phyloP scores from a whole-genome alignment of 2,329 filamentous ascomycete species.

The Trichoderma aggressivum region DNA sequence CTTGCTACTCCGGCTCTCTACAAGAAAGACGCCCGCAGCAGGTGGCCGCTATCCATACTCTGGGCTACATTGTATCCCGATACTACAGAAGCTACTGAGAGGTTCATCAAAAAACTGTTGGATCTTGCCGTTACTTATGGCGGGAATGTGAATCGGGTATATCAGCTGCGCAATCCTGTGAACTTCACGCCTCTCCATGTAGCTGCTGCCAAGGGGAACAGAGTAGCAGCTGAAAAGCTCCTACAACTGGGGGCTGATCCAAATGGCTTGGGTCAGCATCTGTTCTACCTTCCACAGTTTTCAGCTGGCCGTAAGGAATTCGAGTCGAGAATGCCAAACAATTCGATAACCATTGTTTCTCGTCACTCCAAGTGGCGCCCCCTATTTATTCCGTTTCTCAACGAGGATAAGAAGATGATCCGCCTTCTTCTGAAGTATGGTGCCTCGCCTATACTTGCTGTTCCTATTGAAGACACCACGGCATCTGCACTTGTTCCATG shows the following conservation, averaged over 20 bases:
- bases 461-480: background rate
- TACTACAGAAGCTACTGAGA: too few species aligned
- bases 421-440: background rate
- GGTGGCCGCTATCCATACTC: background rate
- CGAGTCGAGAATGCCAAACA: background rate
- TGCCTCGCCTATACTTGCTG: background rate
- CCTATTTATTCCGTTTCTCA: slow-evolving; percentile 13
- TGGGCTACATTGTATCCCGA: background rate
- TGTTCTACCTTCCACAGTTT: background rate
- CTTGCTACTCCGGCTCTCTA: background rate
- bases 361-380: background rate
- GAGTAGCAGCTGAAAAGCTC: background rate
- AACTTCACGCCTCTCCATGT: background rate
- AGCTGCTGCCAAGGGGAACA: background rate
- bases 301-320: background rate
- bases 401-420: background rate
- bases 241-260: background rate
- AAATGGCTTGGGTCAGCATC: background rate
- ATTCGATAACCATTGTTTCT: background rate
- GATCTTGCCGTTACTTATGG: background rate
- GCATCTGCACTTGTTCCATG: background rate
- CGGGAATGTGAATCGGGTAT: background rate
- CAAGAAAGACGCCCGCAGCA: background rate
- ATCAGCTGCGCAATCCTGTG: too few species aligned
- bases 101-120: background rate